phyloP scores from a whole-genome alignment of 225 moss, liverwort and hornwort genomes.

The Takakia lepidozioides region DNA sequence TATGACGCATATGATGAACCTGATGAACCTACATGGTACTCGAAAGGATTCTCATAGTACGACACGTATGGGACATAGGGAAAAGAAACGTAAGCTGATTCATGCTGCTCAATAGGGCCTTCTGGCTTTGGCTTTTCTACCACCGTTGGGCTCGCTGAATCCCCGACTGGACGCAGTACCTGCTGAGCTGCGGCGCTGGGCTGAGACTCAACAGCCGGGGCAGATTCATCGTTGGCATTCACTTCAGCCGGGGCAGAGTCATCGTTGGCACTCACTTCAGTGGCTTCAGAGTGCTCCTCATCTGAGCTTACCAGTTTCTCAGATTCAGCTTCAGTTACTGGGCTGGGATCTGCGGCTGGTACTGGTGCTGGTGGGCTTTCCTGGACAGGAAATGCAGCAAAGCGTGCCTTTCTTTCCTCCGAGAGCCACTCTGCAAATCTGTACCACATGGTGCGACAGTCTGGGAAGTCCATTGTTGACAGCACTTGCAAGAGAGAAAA shows the following conservation, averaged over 20 bases:
- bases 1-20: conserved; percentile 7
- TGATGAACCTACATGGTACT: conserved; percentile 3
- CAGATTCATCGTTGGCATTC: too few species aligned
- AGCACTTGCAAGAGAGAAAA: too few species aligned
- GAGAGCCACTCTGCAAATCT: conserved; percentile 48
- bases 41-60: conserved; percentile 36
- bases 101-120: not conserved
- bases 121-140: not conserved
- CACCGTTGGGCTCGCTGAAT: not conserved
- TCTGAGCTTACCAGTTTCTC: not conserved
- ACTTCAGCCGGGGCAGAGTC: too few species aligned
- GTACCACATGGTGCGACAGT: not conserved
- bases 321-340: not conserved
- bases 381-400: not conserved
- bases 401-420: conserved; percentile 40
- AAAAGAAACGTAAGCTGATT: conserved; percentile 34
- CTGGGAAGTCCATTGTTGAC: too few species aligned
- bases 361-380: not conserved
- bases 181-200: not conserved
- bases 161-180: not conserved
- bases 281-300: not conserved
- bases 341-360: not conserved
- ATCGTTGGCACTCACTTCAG: too few species aligned
- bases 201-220: too few species aligned
- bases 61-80: conserved; percentile 29